Evolutionary conservation across 2,329 filamentous ascomycete species (phyloP), one percentile per base, ranked within the genome.

Genomic region (Pseudohalonectria lignicola): DNA sequence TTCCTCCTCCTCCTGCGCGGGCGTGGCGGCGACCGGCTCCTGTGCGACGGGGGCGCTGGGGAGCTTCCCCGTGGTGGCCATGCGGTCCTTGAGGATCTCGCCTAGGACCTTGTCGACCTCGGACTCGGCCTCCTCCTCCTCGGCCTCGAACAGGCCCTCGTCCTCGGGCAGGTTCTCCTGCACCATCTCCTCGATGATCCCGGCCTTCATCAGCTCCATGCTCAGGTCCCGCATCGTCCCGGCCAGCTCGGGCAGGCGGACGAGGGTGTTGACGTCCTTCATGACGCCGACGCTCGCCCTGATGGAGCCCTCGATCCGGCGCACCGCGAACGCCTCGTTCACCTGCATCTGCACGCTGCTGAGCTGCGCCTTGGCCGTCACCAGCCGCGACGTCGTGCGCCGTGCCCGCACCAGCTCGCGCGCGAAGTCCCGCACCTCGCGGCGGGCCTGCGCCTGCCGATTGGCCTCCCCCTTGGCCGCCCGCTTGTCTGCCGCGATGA

Each of bases 131-230:
- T 86, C 81, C 5, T 79, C 83, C 50, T 88, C 85, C 41, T 78
- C 70, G 44, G 86, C 85, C 42, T 84, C 77, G 41, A 85, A 74
- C 38, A 76, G 37, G 18, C 34, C 67, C 48, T 86, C 66, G 37
- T 80, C 62, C 46, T 80, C 74, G n/a, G 87, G 86, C 47, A 96
- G 64, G 31, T 72, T 79, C 56, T 96, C 90, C 34, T 81, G 84
- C 4, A 94, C 79, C 84, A 96, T 95, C 66, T 98, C 92, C 67
- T 96, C 90, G 43, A 96, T 94, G 47, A 98, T 90, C 13, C 90
- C 92, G 3, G 92, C 90, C 65, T 87, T 93, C 59, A 94, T 83
- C 48, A 96, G 63, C 69, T 96, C 92, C 41, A 81, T 71, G 51
- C 80, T 82, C 36, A 96, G 66, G 58, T 94, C 86, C 45, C 79